Evolutionary conservation across 208 protist genomes (phyloP), one percentile per base, ranked within the genome.

Genomic region (Leishmania aethiopica): DNA sequence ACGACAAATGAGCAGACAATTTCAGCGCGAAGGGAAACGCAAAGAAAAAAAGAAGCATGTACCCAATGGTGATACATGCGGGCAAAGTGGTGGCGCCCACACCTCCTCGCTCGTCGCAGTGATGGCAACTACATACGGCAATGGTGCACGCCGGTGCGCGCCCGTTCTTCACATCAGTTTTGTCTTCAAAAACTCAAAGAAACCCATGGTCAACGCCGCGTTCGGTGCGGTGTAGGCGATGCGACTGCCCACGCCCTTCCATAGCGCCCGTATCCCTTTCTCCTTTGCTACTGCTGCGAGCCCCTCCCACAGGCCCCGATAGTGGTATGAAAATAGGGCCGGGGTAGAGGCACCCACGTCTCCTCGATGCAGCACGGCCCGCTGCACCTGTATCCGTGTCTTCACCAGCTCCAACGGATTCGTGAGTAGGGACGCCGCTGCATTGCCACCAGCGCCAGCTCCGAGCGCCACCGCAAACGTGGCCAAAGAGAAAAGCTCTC

Each of bases 371-470:
- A 96, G 78, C 49, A 94, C 85, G 0, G 92, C 84, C 0, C 92
- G 86, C 82, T 98, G 94, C 32, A 98, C 91, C 86, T 98, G 96
- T 81, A 98, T 77, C 0, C 96, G 91, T 62, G 95, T 96, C 86
- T 98, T 98, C 60, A 97, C 89, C 47, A 98, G 82, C 81, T 98
- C 96, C 28, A 98, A 75, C 62, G 94, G 94, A 84, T 98, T 98
- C 40, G 96, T 98, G 71, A 75, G 64, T 4, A 95, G 57, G 1
- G 89, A 96, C 28, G 94, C 92, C 19, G 94, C 75, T n/a, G 90
- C 67, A 81, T 92, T 95, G 8, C 86, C 92, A 8, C 81, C 76
- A 1, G 85, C 91, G 11, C 95, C 95, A 10, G 91, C 89, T n/a
- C 75, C 66, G 40, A 97, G 79, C 0, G 93, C 83, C 15, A 90